Percentiles rank a stretch among this genome's conserved stretches.
These are phyloP conservation scores for Theileria luwenshuni DNA, from an alignment of 169 alveolate genomes.

Conservation along the genomic window DNA sequence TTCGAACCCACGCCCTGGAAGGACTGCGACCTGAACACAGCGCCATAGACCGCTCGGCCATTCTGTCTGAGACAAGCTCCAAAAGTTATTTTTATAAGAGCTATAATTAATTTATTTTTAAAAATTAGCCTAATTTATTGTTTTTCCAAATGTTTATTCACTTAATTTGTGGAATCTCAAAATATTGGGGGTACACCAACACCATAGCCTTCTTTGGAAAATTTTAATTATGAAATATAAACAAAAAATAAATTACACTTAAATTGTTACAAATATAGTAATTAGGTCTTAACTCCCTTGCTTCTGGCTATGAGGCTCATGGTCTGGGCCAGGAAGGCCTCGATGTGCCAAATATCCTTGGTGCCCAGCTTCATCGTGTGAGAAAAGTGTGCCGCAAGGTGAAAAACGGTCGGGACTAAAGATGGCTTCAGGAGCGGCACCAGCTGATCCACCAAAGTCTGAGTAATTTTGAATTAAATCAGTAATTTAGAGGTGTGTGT, in stretches of 20 bases:
- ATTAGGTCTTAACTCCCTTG: not conserved
- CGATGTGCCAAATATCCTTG: constrained; percentile 81
- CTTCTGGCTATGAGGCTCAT: constrained; percentile 58
- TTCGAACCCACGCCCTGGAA: constrained; percentile 98
- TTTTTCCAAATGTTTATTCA: too few relatives aligned
- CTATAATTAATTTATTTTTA: too few relatives aligned
- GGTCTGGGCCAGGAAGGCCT: constrained; percentile 80
- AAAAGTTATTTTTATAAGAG: not conserved
- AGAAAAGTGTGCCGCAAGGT: constrained; percentile 68
- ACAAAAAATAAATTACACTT: too few relatives aligned
- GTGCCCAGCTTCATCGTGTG: constrained; percentile 79
- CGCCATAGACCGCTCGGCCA: constrained; percentile 80
- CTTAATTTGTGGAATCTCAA: too few relatives aligned
- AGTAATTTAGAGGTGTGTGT: constrained; percentile 11
- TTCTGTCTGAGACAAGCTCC: constrained; percentile 49
- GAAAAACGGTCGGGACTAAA: constrained; percentile 41
- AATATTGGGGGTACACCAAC: too few relatives aligned
- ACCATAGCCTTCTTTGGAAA: too few relatives aligned
- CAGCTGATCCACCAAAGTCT: constrained; percentile 46
- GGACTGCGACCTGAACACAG: constrained; percentile 79
- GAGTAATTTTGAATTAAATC: constrained; percentile 28
- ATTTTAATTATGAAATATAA: too few relatives aligned
- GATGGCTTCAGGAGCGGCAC: constrained; percentile 42
- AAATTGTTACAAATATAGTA: too few relatives aligned
- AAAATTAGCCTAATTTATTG: too few relatives aligned